Evolutionary conservation across 2,329 filamentous ascomycete species (phyloP), one percentile per base, ranked within the genome.

Genomic region (Fusarium guadeloupense): DNA sequence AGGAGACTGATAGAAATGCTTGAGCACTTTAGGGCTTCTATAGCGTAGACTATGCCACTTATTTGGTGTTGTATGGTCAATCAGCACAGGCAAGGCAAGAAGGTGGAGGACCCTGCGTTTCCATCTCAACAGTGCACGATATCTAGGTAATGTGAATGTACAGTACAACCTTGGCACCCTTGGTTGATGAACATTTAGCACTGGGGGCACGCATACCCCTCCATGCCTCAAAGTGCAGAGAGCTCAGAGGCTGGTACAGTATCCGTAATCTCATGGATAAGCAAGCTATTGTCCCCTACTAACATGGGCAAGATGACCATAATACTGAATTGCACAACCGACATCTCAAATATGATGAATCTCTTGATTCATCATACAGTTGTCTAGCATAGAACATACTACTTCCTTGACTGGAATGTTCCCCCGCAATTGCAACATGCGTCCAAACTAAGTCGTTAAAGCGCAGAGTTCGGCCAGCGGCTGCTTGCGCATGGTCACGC

Each of bases 401-500:
- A 5, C 14, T 34, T 16, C 17, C 21, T 7, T 10, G 25, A 9
- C 25, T 55, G 40, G 16, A 61, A 51, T 61, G 44, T 23, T 50
- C 14, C 46, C 56, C 61, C 52, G 38, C 52, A 62, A 35, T 46
- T 34, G 44, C 42, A 49, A 59, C 38, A 31, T 55, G 52, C 54
- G 59, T 57, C 41, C 38, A 14, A 39, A 30, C 20, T 30, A 34
- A 20, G 33, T 54, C 38, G 49, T 66, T 58, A 49, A 49, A 55
- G 45, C 38, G 50, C 48, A 66, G 53, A 65, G 60, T 68, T 69
- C 54, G 49, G 48, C 43, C 58, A 58, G 47, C 51, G 51, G 65
- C 68, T 68, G 66, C 56, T 72, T 72, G 70, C 70, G 69, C 68
- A 68, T 69, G 70, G 70, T 72, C 70, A 72, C 70, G 69, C 70